phyloP scores from a whole-genome alignment of 495 filamentous ascomycete genomes.

The Podospora anserina region DNA sequence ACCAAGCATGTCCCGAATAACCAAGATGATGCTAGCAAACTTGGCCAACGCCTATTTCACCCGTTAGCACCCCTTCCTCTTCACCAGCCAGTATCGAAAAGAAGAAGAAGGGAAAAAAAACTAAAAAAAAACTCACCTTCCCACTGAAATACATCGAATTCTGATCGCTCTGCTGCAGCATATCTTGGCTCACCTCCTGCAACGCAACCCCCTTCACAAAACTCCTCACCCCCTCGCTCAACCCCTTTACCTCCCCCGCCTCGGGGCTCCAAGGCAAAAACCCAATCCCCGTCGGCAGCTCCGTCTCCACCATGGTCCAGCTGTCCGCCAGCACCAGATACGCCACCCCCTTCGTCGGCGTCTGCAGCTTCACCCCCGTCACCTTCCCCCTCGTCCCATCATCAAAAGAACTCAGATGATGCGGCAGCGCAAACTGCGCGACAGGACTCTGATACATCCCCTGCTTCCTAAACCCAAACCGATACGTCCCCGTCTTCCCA shows the following conservation, averaged over 20 bases:
- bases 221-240: constrained; percentile 52
- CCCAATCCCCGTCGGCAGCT: constrained; percentile 70
- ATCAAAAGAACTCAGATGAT: constrained; percentile 77
- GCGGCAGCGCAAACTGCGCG: constrained; percentile 86
- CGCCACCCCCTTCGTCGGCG: constrained; percentile 82
- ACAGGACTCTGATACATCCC: constrained; percentile 57
- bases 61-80: not conserved
- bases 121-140: constrained; percentile 51
- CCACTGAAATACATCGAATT: constrained; percentile 95
- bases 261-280: constrained; percentile 70
- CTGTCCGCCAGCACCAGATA: constrained; percentile 67
- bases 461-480: constrained; percentile 62
- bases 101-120: too few species aligned
- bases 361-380: constrained; percentile 63
- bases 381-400: constrained; percentile 49
- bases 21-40: constrained; percentile 72
- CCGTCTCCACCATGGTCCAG: constrained; percentile 74
- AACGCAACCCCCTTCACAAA: constrained; percentile 57
- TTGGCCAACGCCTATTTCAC: constrained; percentile 67
- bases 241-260: constrained; percentile 45
- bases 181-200: constrained; percentile 69
- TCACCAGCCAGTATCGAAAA: not conserved
- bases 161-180: constrained; percentile 65
- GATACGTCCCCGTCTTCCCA: constrained; percentile 64
- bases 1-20: constrained; percentile 61